A percentile compares a stretch with the other conserved stretches of the same genome.
Conservation (phyloP, 192 early-diverging fungal genomes). For the Umbelopsis sp. region DNA sequence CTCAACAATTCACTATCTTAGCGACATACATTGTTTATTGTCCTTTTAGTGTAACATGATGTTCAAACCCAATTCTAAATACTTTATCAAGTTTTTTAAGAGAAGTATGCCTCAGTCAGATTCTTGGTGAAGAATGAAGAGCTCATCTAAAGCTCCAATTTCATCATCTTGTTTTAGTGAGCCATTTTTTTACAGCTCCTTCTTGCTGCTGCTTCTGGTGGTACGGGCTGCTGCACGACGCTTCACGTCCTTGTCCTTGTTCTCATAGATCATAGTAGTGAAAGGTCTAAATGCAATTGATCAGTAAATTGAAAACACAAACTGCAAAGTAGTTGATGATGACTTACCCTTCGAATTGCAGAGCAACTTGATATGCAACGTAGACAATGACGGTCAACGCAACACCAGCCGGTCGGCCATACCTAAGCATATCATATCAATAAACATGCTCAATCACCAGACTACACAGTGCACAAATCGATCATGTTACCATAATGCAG, state of each 20-base stretch:
- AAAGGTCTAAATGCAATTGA: constrained; percentile 62
- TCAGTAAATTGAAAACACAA: not conserved
- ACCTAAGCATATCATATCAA: constrained; percentile 42
- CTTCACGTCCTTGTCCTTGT: constrained; percentile 44
- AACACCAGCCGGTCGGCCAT: constrained; percentile 73
- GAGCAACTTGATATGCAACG: constrained; percentile 75
- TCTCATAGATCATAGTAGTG: constrained; percentile 78
- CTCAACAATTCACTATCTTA: too few species aligned
- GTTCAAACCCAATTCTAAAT: too few species aligned
- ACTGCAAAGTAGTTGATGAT: not conserved
- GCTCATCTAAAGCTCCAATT: too few species aligned
- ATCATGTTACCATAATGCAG: constrained; percentile 73
- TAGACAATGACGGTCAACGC: constrained; percentile 69
- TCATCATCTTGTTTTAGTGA: not conserved
- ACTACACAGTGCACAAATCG: not conserved
- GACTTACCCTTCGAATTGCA: constrained; percentile 77
- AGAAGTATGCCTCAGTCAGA: too few species aligned
- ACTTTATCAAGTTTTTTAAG: too few species aligned
- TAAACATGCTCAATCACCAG: not conserved
- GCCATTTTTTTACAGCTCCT: not conserved
- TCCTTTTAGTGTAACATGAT: too few species aligned
- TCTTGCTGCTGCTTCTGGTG: not conserved
- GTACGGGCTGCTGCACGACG: constrained; percentile 1
- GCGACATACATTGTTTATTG: too few species aligned
- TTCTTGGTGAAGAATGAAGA: too few species aligned